A percentile compares a stretch with the other conserved stretches of the same genome.
Evolutionary conservation across 2,329 filamentous ascomycete species (phyloP).

Genomic region (Claviceps pazoutovae): DNA sequence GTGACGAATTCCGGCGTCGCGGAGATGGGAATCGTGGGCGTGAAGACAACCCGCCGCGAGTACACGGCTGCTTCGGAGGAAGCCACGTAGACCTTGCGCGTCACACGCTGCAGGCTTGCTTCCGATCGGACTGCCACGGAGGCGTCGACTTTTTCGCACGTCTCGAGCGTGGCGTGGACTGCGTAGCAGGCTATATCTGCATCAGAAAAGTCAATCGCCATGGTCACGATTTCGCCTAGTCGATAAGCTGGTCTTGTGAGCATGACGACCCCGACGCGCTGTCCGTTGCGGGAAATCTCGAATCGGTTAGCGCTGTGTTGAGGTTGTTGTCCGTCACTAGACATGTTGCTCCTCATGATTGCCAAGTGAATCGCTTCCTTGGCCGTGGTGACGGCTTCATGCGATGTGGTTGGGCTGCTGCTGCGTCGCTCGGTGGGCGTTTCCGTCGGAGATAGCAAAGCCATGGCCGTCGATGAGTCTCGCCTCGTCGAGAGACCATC

Average conservation of each 20-base stretch:
- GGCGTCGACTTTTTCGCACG: constrained; percentile 67
- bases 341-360: constrained; percentile 68
- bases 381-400: constrained; percentile 45
- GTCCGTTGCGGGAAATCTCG: constrained; percentile 86
- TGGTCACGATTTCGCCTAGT: constrained; percentile 73
- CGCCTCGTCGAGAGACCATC: constrained; percentile 55
- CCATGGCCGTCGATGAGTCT: constrained; percentile 38
- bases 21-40: constrained; percentile 64
- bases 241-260: constrained; percentile 79
- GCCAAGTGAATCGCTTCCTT: constrained; percentile 86
- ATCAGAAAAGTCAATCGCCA: constrained; percentile 69
- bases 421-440: constrained; percentile 39
- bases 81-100: constrained; percentile 64
- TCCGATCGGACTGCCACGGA: constrained; percentile 72
- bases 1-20: constrained; percentile 90
- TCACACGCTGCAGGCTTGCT: constrained; percentile 75
- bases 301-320: constrained; percentile 72
- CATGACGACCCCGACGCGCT: constrained; percentile 79
- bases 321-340: constrained; percentile 42
- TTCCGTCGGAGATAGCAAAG: constrained; percentile 60
- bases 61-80: constrained; percentile 74
- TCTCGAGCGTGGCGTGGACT: constrained; percentile 72
- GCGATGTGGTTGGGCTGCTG: constrained; percentile 21
- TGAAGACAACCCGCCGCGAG: constrained; percentile 65
- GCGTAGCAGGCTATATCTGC: constrained; percentile 75